These are phyloP conservation scores for Globisporangium cystogenes DNA, from an alignment of 352 stramenopile species.

Conservation along the genomic window DNA sequence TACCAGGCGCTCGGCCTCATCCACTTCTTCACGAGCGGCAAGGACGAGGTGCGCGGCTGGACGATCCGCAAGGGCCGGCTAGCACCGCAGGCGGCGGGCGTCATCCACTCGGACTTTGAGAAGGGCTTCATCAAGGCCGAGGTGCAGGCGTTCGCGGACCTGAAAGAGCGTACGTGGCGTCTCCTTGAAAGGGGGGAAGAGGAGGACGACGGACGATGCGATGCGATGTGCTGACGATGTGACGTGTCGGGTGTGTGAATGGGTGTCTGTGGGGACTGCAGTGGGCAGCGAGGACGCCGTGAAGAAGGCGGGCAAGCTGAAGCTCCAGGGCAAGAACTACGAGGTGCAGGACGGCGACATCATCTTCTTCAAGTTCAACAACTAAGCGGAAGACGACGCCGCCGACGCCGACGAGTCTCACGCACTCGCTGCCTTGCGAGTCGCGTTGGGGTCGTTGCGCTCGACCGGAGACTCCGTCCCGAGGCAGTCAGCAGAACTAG, in stretches of 20 bases:
- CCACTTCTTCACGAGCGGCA: constrained; percentile 99
- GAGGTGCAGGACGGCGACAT: constrained; percentile 86
- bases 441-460: no score
- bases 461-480: no score
- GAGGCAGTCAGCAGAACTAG: background rate
- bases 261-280: constrained; percentile 12
- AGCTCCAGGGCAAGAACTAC: constrained; percentile 90
- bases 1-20: constrained; percentile 98
- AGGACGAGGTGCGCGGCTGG: constrained; percentile 97
- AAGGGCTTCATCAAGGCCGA: constrained; percentile 98
- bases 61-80: constrained; percentile 97
- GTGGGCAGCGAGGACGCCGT: constrained; percentile 82
- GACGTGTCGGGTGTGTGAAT: background rate
- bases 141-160: constrained; percentile 83
- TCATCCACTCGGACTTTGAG: constrained; percentile 99
- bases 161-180: constrained; percentile 70
- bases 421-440: no score
- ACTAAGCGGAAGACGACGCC: constrained; percentile 42
- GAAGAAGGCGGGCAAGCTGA: constrained; percentile 87
- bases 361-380: constrained; percentile 93
- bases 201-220: no score
- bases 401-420: no score
- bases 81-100: constrained; percentile 96
- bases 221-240: background rate
- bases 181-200: no score